Conservation (phyloP, 169 alveolate species). For the Cryptosporidium bovis region DNA sequence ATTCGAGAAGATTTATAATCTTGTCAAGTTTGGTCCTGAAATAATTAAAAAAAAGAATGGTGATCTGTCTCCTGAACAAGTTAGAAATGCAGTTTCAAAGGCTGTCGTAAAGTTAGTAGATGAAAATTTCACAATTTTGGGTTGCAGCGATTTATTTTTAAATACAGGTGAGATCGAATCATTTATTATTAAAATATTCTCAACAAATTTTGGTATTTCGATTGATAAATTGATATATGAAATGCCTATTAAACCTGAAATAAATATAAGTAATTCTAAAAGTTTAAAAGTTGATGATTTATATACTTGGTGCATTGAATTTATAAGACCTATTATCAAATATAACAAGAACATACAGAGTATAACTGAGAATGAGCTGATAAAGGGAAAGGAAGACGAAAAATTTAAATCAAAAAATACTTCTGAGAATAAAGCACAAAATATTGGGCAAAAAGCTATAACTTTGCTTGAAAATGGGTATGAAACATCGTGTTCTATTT, state of each 20-base stretch:
- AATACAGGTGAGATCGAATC: conserved; percentile 74
- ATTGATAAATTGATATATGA: conserved; percentile 5
- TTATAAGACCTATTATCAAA: conserved; percentile 23
- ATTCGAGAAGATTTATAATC: conserved; percentile 52
- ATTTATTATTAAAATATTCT: conserved; percentile 57
- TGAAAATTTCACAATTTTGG: conserved; percentile 70
- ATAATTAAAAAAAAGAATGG: conserved; percentile 44
- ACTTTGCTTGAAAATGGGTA: conserved; percentile 20
- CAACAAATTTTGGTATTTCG: conserved; percentile 33
- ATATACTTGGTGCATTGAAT: conserved; percentile 12
- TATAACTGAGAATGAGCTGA: conserved; percentile 4
- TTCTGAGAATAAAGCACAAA: background rate
- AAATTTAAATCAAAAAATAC: background rate
- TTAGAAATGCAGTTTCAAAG: conserved; percentile 44
- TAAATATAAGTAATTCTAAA: conserved; percentile 5
- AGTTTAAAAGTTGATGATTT: conserved; percentile 5
- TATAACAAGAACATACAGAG: conserved; percentile 18
- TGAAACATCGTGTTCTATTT: conserved; percentile 13
- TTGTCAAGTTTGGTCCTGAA: conserved; percentile 59
- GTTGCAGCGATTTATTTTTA: conserved; percentile 62
- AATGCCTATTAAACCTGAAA: conserved; percentile 60
- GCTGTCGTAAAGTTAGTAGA: conserved; percentile 52
- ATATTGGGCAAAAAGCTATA: background rate
- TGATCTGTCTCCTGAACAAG: conserved; percentile 34
- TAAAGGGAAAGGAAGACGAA: background rate